Conservation (phyloP, 2,329 filamentous ascomycete genomes). For the Colletotrichum zoysiae region DNA sequence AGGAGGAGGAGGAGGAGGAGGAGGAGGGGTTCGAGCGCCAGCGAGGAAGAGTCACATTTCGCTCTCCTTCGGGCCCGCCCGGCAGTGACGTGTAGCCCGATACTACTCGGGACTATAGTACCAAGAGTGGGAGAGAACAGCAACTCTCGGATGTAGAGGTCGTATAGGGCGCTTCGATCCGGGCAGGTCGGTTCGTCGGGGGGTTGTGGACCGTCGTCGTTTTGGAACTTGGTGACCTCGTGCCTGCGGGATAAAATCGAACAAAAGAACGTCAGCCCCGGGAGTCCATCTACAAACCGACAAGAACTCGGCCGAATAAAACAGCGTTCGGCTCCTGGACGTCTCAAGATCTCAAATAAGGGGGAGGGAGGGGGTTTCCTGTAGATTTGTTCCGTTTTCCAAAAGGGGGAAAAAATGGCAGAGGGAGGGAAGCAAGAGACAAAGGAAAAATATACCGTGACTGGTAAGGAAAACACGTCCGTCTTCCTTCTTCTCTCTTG, state of each 20-base stretch:
- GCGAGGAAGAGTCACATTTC: background rate
- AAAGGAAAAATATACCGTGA: background rate
- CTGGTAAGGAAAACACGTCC: too few relatives aligned
- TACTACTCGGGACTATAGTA: background rate
- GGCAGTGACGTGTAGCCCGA: too few relatives aligned
- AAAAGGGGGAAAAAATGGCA: background rate
- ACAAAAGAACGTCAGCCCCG: background rate
- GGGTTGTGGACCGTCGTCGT: background rate
- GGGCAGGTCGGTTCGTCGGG: background rate
- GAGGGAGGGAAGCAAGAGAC: background rate
- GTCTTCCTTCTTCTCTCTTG: too few relatives aligned
- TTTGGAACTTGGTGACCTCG: background rate
- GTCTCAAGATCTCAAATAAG: background rate
- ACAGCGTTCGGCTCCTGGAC: background rate
- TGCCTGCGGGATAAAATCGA: background rate
- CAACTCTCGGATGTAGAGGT: too few relatives aligned
- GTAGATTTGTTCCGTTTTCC: too few relatives aligned
- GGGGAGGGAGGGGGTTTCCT: too few relatives aligned
- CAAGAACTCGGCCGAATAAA: background rate
- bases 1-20: too few relatives aligned
- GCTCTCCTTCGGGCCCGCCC: background rate
- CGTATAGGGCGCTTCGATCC: background rate
- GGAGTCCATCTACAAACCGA: background rate
- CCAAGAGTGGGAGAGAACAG: background rate
- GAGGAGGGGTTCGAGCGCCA: background rate